Conservation (phyloP, 73 alveolate species). For the Paramecium primaurelia region DNA sequence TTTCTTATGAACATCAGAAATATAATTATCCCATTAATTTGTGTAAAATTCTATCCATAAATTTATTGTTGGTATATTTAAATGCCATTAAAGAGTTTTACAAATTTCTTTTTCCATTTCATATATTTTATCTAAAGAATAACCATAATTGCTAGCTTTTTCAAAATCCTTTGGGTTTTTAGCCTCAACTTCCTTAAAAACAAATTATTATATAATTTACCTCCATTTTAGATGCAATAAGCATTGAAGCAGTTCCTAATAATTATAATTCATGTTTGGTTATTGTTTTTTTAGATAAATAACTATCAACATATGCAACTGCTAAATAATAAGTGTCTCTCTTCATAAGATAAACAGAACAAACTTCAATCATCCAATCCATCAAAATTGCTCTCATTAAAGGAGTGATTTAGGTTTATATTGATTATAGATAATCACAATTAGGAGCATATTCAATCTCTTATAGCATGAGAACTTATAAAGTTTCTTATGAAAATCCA, state of each 20-base stretch:
- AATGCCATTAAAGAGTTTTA: background rate
- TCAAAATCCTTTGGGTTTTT: conserved; percentile 71
- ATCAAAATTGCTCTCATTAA: conserved; percentile 87
- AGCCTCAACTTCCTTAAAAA: conserved; percentile 68
- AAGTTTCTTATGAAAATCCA: conserved; percentile 7
- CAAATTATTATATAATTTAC: background rate
- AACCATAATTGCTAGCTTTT: conserved; percentile 75
- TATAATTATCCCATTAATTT: conserved; percentile 52
- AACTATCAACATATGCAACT: conserved; percentile 78
- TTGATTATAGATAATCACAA: conserved; percentile 42
- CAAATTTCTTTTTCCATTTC: conserved; percentile 53
- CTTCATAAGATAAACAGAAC: conserved; percentile 81
- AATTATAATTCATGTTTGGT: conserved; percentile 75
- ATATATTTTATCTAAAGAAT: conserved; percentile 52
- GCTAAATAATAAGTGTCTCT: conserved; percentile 90
- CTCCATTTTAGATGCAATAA: conserved; percentile 90
- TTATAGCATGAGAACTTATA: conserved; percentile 17
- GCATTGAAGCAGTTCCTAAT: conserved; percentile 86
- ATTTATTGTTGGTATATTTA: conserved; percentile 44
- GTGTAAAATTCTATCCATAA: conserved; percentile 45
- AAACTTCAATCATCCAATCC: conserved; percentile 98
- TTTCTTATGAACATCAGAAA: background rate
- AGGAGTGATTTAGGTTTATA: conserved; percentile 65
- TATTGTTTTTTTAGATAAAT: conserved; percentile 63
- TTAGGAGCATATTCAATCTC: conserved; percentile 55